Conservation (phyloP, 148 eudicot genomes). For the Agrostemma githago region DNA sequence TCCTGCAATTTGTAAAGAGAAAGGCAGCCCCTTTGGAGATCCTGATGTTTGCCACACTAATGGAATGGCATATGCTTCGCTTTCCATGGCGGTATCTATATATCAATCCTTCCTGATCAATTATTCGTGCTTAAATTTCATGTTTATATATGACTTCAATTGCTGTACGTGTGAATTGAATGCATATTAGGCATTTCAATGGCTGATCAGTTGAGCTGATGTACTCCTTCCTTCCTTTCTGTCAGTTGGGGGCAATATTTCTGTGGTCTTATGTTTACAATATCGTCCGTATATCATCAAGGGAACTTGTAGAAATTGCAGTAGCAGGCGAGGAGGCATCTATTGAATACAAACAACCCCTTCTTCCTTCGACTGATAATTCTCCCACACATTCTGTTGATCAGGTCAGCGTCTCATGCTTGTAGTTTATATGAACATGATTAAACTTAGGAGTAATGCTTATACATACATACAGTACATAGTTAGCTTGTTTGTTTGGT, state of each 20-base stretch:
- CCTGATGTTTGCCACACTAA: conserved; percentile 51
- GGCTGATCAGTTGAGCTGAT: background rate
- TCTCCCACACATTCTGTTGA: background rate
- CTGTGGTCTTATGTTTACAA: conserved; percentile 83
- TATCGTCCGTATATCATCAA: conserved; percentile 51
- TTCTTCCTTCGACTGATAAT: conserved; percentile 12
- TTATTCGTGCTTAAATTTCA: too few relatives aligned
- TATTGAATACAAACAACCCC: conserved; percentile 6
- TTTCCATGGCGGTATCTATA: conserved; percentile 76
- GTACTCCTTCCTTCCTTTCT: background rate
- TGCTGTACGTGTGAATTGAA: background rate
- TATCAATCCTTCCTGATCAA: too few relatives aligned
- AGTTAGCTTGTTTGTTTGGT: background rate
- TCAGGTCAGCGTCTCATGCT: conserved; percentile 1
- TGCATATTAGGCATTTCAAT: background rate
- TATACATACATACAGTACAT: background rate
- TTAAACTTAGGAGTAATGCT: background rate
- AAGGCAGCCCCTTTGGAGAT: conserved; percentile 76
- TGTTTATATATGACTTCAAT: too few relatives aligned
- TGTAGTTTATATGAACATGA: background rate
- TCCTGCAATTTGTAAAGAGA: conserved; percentile 92
- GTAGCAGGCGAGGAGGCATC: background rate
- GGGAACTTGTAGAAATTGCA: conserved; percentile 1
- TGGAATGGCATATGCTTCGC: conserved; percentile 75
- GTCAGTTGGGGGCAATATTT: conserved; percentile 72